Conservation (phyloP, 2,329 filamentous ascomycete genomes). For the Talaromyces sp. region DNA sequence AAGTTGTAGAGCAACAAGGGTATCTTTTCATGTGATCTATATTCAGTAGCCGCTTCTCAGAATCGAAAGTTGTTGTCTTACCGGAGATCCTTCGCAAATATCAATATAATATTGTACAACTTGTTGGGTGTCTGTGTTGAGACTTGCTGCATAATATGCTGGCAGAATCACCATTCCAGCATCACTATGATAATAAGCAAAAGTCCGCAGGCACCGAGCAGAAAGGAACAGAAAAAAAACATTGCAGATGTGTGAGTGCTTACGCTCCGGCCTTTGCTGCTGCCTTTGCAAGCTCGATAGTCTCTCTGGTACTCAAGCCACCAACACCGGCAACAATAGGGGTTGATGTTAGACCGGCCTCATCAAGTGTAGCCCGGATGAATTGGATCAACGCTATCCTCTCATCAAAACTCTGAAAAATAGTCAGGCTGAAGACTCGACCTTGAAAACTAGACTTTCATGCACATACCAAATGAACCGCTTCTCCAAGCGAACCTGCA, state of each 20-base stretch:
- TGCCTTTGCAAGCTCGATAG: conserved; percentile 21
- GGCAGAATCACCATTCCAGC: conserved; percentile 27
- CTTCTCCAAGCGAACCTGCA: conserved; percentile 26
- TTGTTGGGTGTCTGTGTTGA: conserved; percentile 23
- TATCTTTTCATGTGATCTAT: conserved; percentile 17
- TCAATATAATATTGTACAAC: conserved; percentile 26
- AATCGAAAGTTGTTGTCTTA: conserved; percentile 1
- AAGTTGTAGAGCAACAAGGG: conserved; percentile 26
- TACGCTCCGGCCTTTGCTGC: conserved; percentile 25
- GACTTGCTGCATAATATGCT: conserved; percentile 26
- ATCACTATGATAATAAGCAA: conserved; percentile 19
- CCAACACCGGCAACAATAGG: conserved; percentile 26
- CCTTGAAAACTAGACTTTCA: too few species aligned
- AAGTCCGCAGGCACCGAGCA: background rate
- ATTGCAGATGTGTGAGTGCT: background rate
- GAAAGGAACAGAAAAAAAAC: too few species aligned
- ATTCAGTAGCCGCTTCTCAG: background rate
- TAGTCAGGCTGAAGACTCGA: too few species aligned
- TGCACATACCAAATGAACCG: conserved; percentile 23
- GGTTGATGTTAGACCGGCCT: conserved; percentile 21
- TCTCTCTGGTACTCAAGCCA: conserved; percentile 25
- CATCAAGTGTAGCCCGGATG: conserved; percentile 23
- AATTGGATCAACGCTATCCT: conserved; percentile 22
- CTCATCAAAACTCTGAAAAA: conserved; percentile 21
- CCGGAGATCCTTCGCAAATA: conserved; percentile 25